Evolutionary conservation across 306 rosid species (phyloP).

Genomic region (Neltuma alba): DNA sequence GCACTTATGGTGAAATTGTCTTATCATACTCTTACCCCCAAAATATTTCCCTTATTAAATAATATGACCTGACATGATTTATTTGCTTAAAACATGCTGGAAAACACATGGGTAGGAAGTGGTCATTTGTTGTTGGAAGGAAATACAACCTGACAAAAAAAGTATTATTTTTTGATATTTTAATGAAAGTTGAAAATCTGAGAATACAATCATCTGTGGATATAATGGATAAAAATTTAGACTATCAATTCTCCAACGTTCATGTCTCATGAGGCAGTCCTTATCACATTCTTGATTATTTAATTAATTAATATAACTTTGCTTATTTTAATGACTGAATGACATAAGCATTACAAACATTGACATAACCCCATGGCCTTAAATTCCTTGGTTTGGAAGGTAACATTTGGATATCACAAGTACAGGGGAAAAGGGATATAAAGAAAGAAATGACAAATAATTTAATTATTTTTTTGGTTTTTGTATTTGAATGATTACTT

Average conservation of each 20-base stretch:
- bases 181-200: not conserved
- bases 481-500: not conserved
- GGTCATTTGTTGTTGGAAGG: not conserved
- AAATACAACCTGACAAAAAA: not conserved
- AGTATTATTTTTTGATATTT: not conserved
- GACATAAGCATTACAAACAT: not conserved
- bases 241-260: not conserved
- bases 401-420: not conserved
- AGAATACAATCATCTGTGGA: not conserved
- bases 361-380: not conserved
- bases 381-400: conserved; percentile 8
- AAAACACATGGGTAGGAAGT: not conserved
- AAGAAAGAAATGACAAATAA: not conserved
- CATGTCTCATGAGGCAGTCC: not conserved
- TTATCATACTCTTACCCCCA: not conserved
- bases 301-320: not conserved
- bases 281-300: not conserved
- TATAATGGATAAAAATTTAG: not conserved
- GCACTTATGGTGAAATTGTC: not conserved
- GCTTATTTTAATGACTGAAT: not conserved
- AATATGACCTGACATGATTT: not conserved
- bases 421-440: not conserved
- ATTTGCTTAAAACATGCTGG: not conserved
- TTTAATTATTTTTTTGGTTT: not conserved
- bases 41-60: not conserved